These are phyloP conservation scores for Colletotrichum echinochloae DNA, from an alignment of 2,329 filamentous ascomycete species.

Conservation along the genomic window DNA sequence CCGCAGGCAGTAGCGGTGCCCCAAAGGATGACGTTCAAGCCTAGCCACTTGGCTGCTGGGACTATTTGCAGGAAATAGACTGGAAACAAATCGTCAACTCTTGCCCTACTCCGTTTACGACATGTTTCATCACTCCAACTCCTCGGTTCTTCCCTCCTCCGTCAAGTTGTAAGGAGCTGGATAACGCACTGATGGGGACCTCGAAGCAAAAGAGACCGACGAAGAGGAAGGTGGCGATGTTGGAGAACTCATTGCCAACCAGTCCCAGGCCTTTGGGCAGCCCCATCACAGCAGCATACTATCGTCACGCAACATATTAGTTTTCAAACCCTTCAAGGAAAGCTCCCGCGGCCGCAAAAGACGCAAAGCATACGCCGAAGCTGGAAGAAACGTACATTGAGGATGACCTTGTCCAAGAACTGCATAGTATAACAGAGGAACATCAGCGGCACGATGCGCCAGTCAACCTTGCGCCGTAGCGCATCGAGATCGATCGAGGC, in stretches of 20 bases:
- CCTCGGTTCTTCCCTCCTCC: not conserved
- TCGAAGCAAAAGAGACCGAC: constrained; percentile 71
- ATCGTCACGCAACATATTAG: constrained; percentile 32
- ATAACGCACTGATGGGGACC: constrained; percentile 64
- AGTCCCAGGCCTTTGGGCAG: constrained; percentile 66
- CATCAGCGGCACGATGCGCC: constrained; percentile 70
- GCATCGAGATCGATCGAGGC: constrained; percentile 56
- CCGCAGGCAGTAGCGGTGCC: constrained; percentile 67
- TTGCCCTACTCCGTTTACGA: not conserved
- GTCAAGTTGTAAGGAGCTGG: constrained; percentile 37
- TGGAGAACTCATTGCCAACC: constrained; percentile 70
- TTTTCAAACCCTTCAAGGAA: not conserved
- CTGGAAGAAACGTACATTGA: constrained; percentile 62
- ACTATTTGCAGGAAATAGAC: constrained; percentile 70
- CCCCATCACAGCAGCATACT: constrained; percentile 77
- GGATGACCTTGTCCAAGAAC: constrained; percentile 72
- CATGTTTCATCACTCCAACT: not conserved
- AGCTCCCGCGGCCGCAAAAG: not conserved
- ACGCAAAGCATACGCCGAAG: not conserved
- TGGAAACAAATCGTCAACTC: constrained; percentile 41
- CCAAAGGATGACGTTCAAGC: constrained; percentile 69
- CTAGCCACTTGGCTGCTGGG: constrained; percentile 72
- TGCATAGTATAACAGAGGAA: constrained; percentile 72
- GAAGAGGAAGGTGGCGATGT: constrained; percentile 72
- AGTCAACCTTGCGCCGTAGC: constrained; percentile 68